Percentiles rank a stretch among this genome's conserved stretches.
phyloP scores from a whole-genome alignment of 1,139 yeast genomes.

The Saccharomyces hybrid region DNA sequence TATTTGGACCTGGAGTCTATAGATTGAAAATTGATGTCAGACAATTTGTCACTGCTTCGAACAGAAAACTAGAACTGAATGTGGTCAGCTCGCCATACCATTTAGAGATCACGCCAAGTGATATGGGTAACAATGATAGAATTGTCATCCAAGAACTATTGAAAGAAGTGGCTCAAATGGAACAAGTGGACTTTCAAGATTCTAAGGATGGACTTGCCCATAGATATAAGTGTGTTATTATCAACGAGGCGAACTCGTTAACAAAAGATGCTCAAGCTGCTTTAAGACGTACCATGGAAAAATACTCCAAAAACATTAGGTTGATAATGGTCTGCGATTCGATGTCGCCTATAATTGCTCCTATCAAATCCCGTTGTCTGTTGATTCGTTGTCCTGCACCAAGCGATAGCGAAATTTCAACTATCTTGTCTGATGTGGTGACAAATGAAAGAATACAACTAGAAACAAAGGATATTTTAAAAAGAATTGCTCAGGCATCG shows the following conservation, averaged over 20 bases:
- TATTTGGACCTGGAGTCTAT: conserved; percentile 78
- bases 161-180: conserved; percentile 91
- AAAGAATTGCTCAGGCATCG: conserved; percentile 46
- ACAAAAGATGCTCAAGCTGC: conserved; percentile 99
- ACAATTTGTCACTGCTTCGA: conserved; percentile 63
- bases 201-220: conserved; percentile 37
- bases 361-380: conserved; percentile 88
- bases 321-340: conserved; percentile 80
- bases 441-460: conserved; percentile 45
- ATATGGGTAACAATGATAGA: conserved; percentile 91
- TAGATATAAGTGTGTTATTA: conserved; percentile 82
- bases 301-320: conserved; percentile 81
- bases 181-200: conserved; percentile 61
- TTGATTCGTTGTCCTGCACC: conserved; percentile 86
- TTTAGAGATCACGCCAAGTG: conserved; percentile 92
- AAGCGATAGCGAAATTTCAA: conserved; percentile 44
- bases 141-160: conserved; percentile 89
- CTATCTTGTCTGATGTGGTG: conserved; percentile 49
- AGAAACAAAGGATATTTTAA: conserved; percentile 39
- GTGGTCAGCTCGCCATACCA: conserved; percentile 87
- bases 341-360: conserved; percentile 85
- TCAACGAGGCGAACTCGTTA: conserved; percentile 96
- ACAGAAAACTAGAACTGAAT: conserved; percentile 77
- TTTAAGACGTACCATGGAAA: conserved; percentile 93
- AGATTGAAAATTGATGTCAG: conserved; percentile 85